A percentile compares a stretch with the other conserved stretches of the same genome.
These are phyloP conservation scores for Cordyceps tenuipes DNA, from an alignment of 2,329 filamentous ascomycete genomes.

Conservation along the genomic window DNA sequence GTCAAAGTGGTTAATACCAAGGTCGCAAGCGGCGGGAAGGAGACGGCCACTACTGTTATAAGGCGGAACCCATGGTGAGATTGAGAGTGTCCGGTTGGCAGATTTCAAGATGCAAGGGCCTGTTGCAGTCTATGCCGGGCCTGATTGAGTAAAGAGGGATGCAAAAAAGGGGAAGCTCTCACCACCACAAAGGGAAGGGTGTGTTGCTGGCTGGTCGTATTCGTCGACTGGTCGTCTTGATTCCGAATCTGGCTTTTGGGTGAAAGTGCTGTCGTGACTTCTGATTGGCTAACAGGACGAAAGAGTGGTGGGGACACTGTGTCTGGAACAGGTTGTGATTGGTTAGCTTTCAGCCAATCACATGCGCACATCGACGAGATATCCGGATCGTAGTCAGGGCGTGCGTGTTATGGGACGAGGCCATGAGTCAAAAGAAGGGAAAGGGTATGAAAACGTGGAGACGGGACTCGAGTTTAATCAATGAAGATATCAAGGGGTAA, in stretches of 20 bases:
- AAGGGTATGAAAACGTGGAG: not conserved
- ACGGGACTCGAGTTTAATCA: not conserved
- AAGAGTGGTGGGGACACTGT: not conserved
- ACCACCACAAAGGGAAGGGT: not conserved
- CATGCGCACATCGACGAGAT: not conserved
- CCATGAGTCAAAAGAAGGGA: not conserved
- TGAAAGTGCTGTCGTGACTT: not conserved
- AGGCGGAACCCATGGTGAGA: slow-evolving; percentile 7
- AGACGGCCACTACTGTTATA: slow-evolving; percentile 4
- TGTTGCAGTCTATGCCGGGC: not conserved
- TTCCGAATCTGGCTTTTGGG: not conserved
- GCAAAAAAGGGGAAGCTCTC: not conserved
- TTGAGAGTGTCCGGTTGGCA: not conserved
- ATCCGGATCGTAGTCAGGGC: not conserved
- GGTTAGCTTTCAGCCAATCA: not conserved
- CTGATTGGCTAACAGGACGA: not conserved
- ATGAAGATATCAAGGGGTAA: slow-evolving; percentile 2
- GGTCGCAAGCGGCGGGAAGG: slow-evolving; percentile 7
- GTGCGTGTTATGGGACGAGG: slow-evolving; percentile 1
- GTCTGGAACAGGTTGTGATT: not conserved
- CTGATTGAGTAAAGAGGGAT: slow-evolving; percentile 3
- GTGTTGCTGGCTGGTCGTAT: not conserved
- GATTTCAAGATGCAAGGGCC: slow-evolving; percentile 4
- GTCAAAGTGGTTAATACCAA: not conserved
- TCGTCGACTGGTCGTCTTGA: slow-evolving; percentile 2